Evolutionary conservation across 2,329 filamentous ascomycete genomes (phyloP).

Genomic region (Microdochium bolleyi): DNA sequence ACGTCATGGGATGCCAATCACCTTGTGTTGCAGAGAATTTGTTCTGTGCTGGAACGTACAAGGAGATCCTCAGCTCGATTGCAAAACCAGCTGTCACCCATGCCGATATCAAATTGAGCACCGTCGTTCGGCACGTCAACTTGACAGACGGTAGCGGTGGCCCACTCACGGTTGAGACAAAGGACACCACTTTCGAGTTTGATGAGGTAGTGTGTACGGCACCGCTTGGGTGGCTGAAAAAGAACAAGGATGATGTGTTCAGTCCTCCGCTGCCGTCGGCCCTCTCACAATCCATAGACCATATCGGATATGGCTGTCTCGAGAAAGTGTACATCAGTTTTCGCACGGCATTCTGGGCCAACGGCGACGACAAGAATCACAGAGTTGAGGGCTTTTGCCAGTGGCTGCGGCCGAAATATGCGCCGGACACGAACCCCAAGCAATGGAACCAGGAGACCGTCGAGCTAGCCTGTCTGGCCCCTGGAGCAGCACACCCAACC

Average conservation of each 20-base stretch:
- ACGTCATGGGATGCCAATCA: slow-evolving; percentile 4
- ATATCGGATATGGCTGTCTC: slow-evolving; percentile 61
- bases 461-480: slow-evolving; percentile 62
- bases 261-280: slow-evolving; percentile 49
- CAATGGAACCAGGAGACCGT: slow-evolving; percentile 71
- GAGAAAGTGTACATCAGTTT: slow-evolving; percentile 70
- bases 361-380: slow-evolving; percentile 26
- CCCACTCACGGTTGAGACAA: slow-evolving; percentile 34
- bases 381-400: slow-evolving; percentile 61
- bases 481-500: slow-evolving; percentile 60
- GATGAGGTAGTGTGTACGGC: slow-evolving; percentile 62
- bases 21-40: slow-evolving; percentile 45
- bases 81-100: slow-evolving; percentile 46
- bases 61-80: slow-evolving; percentile 49
- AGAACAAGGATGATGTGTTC: slow-evolving; percentile 44
- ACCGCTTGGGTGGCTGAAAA: slow-evolving; percentile 62
- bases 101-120: slow-evolving; percentile 45
- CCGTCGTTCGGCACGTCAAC: slow-evolving; percentile 36
- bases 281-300: slow-evolving; percentile 52
- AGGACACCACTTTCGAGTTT: slow-evolving; percentile 40
- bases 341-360: slow-evolving; percentile 65
- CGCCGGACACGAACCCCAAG: slow-evolving; percentile 48
- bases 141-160: slow-evolving; percentile 18
- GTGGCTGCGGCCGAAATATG: slow-evolving; percentile 67
- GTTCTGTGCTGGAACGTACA: slow-evolving; percentile 52